Percentiles rank a stretch among this genome's conserved stretches.
These are phyloP conservation scores for Phaffomyces opuntiae DNA, from an alignment of 805 yeast species.

Conservation along the genomic window DNA sequence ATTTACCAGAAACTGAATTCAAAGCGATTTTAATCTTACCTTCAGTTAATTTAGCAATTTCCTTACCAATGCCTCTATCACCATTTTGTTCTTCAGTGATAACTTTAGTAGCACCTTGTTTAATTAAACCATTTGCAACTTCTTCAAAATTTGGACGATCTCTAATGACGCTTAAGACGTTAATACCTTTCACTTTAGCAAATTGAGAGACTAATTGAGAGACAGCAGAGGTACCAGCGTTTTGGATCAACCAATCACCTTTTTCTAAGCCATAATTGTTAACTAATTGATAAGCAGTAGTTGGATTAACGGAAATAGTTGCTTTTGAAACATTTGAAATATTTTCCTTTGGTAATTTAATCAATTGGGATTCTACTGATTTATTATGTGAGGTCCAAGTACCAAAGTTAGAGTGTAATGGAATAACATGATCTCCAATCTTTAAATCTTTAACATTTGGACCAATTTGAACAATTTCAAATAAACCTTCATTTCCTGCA, in stretches of 20 bases:
- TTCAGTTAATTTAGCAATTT: conserved; percentile 47
- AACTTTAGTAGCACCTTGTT: conserved; percentile 77
- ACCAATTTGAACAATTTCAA: conserved; percentile 75
- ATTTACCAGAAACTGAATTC: conserved; percentile 91
- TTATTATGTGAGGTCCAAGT: conserved; percentile 88
- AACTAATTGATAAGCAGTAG: conserved; percentile 86
- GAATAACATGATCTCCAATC: conserved; percentile 86
- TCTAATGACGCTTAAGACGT: conserved; percentile 83
- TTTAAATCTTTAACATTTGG: conserved; percentile 37
- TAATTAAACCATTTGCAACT: conserved; percentile 43
- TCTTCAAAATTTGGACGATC: conserved; percentile 74
- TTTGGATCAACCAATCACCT: conserved; percentile 87
- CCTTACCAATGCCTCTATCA: conserved; percentile 57
- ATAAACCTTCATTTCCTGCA: conserved; percentile 92
- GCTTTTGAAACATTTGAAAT: conserved; percentile 63
- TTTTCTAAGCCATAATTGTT: conserved; percentile 44
- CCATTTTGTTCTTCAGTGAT: conserved; percentile 82
- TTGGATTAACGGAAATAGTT: conserved; percentile 86
- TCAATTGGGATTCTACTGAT: conserved; percentile 43
- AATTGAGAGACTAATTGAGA: conserved; percentile 89
- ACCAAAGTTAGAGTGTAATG: conserved; percentile 71
- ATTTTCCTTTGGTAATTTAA: conserved; percentile 41
- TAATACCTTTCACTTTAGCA: conserved; percentile 68
- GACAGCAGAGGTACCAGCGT: conserved; percentile 95
- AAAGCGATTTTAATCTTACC: conserved; percentile 66